These are phyloP conservation scores for Rosa lucieae DNA, from an alignment of 306 rosid genomes.

Conservation along the genomic window DNA sequence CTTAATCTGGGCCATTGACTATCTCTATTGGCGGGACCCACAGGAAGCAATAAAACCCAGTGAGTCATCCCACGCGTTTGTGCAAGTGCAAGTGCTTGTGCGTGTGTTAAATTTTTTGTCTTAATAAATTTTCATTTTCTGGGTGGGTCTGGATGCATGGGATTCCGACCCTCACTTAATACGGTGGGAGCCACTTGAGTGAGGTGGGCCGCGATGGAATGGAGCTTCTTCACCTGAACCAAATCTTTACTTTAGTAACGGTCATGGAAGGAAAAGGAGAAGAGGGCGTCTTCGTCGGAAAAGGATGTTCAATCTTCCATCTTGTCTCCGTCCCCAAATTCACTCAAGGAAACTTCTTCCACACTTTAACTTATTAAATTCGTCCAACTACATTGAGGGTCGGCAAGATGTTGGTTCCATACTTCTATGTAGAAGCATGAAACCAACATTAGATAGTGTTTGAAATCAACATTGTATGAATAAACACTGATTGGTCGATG, in stretches of 20 bases:
- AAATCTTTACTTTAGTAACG: not conserved
- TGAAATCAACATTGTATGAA: no score
- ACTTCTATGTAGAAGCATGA: no score
- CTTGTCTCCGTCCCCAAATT: no score
- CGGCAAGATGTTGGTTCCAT: no score
- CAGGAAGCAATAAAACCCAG: not conserved
- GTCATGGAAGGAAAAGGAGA: not conserved
- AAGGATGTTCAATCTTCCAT: not conserved
- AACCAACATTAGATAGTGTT: no score
- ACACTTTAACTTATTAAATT: no score
- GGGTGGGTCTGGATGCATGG: not conserved
- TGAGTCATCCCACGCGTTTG: not conserved
- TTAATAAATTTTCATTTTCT: no score
- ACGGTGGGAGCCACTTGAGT: not conserved
- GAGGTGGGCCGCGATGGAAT: slow-evolving; percentile 1
- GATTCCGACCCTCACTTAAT: not conserved
- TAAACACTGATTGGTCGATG: no score
- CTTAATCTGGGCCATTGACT: not conserved
- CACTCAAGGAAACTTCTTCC: no score
- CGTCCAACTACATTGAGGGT: no score
- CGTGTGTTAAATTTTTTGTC: not conserved
- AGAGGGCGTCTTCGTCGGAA: not conserved
- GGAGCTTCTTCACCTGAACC: not conserved
- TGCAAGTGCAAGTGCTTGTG: not conserved
- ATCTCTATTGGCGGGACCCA: not conserved